These are phyloP conservation scores for Backusella westeae DNA, from an alignment of 192 early-diverging fungal species.

Conservation along the genomic window DNA sequence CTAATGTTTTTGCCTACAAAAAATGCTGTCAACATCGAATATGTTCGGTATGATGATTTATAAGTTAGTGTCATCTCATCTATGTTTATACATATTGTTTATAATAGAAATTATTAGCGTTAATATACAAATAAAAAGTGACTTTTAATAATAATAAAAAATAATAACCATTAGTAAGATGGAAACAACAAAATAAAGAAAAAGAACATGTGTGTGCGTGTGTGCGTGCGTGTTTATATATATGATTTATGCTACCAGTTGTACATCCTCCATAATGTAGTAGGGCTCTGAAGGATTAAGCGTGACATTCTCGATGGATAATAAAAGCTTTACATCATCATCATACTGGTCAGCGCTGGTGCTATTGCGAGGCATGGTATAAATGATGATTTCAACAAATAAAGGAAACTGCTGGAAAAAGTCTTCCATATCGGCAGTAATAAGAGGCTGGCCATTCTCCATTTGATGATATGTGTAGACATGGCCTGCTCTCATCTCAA, in stretches of 20 bases:
- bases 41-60: no score
- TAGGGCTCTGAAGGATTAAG: constrained; percentile 28
- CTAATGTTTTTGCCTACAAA: neutral
- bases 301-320: constrained; percentile 26
- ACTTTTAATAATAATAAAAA: neutral
- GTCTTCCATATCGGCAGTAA: constrained; percentile 31
- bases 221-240: no score
- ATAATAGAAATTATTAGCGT: neutral
- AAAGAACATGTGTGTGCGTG: neutral
- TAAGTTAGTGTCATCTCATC: no score
- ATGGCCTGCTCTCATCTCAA: constrained; percentile 40
- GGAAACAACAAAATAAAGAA: constrained; percentile 1
- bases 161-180: neutral
- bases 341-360: neutral
- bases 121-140: neutral
- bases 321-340: constrained; percentile 13
- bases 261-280: constrained; percentile 18
- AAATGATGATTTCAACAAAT: constrained; percentile 36
- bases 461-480: constrained; percentile 32
- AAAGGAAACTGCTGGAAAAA: constrained; percentile 42
- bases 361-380: constrained; percentile 16
- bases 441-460: constrained; percentile 26
- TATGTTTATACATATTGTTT: neutral
- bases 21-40: no score
- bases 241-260: neutral